Evolutionary conservation across 140 eudicot species (phyloP).

Genomic region (Bidens hawaiensis): DNA sequence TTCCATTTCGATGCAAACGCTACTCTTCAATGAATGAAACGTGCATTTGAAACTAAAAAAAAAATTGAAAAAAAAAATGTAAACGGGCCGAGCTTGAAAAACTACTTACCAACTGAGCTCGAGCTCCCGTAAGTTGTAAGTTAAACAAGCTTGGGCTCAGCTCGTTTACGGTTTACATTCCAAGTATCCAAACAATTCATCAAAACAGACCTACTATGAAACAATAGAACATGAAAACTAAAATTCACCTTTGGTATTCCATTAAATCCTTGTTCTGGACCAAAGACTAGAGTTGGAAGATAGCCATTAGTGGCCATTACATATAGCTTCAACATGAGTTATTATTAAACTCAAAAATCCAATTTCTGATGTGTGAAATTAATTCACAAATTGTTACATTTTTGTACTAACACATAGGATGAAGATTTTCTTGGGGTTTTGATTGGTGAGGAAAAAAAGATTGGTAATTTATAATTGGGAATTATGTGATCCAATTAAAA

Average conservation of each 20-base stretch:
- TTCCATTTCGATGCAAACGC: no score
- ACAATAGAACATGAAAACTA: not conserved
- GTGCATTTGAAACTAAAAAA: no score
- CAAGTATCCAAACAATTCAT: no score
- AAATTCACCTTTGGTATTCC: constrained; percentile 40
- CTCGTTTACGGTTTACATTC: no score
- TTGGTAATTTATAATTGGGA: constrained; percentile 11
- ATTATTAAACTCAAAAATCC: constrained; percentile 17
- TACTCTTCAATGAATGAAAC: no score
- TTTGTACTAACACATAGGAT: constrained; percentile 7
- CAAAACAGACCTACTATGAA: no score
- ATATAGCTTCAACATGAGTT: constrained; percentile 44
- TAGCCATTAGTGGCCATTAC: constrained; percentile 71
- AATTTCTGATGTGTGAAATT: constrained; percentile 16
- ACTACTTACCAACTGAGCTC: no score
- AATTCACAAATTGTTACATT: constrained; percentile 11
- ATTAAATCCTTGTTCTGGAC: constrained; percentile 39
- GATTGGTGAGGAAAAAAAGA: constrained; percentile 27
- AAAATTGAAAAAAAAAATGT: no score
- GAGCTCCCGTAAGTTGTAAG: no score
- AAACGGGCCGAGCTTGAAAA: no score
- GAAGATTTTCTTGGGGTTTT: constrained; percentile 26
- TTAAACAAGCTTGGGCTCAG: no score
- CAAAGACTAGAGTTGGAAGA: constrained; percentile 42
- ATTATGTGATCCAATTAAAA: constrained; percentile 37